Percentiles rank a stretch among this genome's conserved stretches.
Evolutionary conservation across 371 early-diverging fungal genomes (phyloP).

Genomic region (Blyttiomyces sp.): DNA sequence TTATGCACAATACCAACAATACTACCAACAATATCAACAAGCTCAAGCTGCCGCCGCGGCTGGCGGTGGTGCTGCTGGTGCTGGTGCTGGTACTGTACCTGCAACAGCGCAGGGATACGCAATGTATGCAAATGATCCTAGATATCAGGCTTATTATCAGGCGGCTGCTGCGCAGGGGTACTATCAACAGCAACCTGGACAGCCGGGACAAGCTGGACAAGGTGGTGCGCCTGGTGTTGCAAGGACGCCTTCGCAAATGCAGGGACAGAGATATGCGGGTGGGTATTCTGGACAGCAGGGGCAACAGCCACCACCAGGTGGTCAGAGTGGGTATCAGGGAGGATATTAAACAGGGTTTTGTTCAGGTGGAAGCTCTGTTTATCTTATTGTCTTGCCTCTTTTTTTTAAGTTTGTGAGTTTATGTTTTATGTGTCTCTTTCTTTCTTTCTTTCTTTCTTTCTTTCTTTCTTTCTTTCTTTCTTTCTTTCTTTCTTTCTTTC

Average conservation of each 20-base stretch:
- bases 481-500: neutral
- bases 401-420: neutral
- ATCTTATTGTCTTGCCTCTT: neutral
- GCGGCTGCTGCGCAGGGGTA: neutral
- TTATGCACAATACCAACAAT: neutral
- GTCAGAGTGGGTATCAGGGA: no score
- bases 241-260: neutral
- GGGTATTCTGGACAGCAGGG: no score
- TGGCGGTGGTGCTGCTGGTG: neutral
- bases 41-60: neutral
- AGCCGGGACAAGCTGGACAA: neutral
- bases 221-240: neutral
- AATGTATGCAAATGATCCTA: neutral
- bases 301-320: no score
- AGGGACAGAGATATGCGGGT: neutral
- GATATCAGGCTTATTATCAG: neutral
- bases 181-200: neutral
- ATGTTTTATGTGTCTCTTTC: neutral
- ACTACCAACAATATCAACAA: neutral
- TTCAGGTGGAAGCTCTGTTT: neutral
- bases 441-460: neutral
- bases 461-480: neutral
- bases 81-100: neutral
- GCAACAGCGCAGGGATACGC: neutral
- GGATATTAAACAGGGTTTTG: neutral